Evolutionary conservation across 108 stramenopile species (phyloP).

Genomic region (Epipyxis sp.): DNA sequence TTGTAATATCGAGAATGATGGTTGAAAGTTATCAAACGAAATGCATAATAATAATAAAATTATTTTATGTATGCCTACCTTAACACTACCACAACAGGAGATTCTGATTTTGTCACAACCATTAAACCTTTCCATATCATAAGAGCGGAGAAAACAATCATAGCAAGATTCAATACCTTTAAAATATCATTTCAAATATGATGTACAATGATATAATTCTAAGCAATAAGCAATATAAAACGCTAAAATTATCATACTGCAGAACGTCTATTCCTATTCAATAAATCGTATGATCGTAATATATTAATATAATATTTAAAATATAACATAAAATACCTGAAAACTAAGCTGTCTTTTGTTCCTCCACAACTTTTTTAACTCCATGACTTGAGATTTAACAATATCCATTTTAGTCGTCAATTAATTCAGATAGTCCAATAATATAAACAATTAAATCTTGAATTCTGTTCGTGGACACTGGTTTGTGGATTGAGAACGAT

Average conservation of each 20-base stretch:
- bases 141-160: constrained; percentile 98
- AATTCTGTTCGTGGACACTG: no score
- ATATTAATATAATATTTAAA: constrained; percentile 18
- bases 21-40: no score
- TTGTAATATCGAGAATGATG: constrained; percentile 20
- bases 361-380: constrained; percentile 98
- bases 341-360: constrained; percentile 92
- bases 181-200: no score
- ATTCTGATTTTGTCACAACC: constrained; percentile 93
- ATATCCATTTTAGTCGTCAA: constrained; percentile 34
- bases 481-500: no score
- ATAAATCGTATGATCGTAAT: no score
- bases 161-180: constrained; percentile 91
- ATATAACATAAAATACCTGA: no score
- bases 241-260: no score
- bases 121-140: constrained; percentile 99
- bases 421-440: no score
- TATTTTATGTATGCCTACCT: constrained; percentile 38
- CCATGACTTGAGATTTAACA: constrained; percentile 55
- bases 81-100: constrained; percentile 97
- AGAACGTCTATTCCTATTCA: no score
- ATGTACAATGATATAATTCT: no score
- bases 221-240: neutral
- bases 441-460: no score
- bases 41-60: no score